These are phyloP conservation scores for Tetracentron sinense DNA, from an alignment of 164 flowering plant species.

Conservation along the genomic window DNA sequence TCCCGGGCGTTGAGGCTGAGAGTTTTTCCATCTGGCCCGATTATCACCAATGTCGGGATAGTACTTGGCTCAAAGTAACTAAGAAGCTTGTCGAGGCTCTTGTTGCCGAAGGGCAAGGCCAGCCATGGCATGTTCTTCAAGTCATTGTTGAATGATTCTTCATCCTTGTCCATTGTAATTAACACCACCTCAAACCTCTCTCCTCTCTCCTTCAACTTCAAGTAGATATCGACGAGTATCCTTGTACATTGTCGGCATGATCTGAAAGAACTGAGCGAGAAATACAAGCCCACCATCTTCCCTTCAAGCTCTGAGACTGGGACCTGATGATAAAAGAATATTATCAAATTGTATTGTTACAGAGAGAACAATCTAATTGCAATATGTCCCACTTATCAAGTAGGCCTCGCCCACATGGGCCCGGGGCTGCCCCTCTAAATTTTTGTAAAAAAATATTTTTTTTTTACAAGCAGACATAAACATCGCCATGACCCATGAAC, in stretches of 20 bases:
- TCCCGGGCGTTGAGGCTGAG: neutral
- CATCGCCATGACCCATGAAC: too few species aligned
- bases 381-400: too few species aligned
- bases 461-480: too few species aligned
- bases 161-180: slow-evolving; percentile 1
- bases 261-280: neutral
- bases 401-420: too few species aligned
- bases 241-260: neutral
- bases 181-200: slow-evolving; percentile 7
- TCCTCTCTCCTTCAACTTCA: slow-evolving; percentile 2
- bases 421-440: too few species aligned
- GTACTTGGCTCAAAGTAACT: neutral
- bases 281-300: slow-evolving; percentile 8
- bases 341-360: too few species aligned
- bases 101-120: neutral
- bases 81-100: neutral
- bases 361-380: too few species aligned
- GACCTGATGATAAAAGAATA: slow-evolving; percentile 2
- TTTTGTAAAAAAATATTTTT: too few species aligned
- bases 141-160: neutral
- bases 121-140: slow-evolving; percentile 11
- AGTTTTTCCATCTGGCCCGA: slow-evolving; percentile 6
- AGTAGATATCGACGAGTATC: neutral
- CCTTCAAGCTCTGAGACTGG: slow-evolving; percentile 11
- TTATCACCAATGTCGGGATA: slow-evolving; percentile 1